A percentile compares a stretch with the other conserved stretches of the same genome.
Conservation (phyloP, 202 grass and related monocot species). For the Brachypodium distachyon region DNA sequence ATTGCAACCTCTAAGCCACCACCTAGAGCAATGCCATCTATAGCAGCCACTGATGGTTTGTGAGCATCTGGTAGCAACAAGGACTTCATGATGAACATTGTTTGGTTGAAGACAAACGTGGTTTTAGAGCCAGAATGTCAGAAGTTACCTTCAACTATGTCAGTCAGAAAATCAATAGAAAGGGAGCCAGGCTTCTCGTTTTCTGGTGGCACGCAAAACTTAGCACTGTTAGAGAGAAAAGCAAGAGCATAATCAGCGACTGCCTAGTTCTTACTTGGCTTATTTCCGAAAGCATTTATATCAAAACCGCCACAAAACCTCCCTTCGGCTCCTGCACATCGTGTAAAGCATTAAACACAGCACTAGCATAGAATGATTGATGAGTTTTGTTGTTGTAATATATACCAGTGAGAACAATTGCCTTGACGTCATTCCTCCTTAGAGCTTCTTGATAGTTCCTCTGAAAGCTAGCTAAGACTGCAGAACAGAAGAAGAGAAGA, state of each 20-base stretch:
- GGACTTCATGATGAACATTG: neutral
- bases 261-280: conserved; percentile 34
- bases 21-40: conserved; percentile 81
- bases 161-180: conserved; percentile 64
- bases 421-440: conserved; percentile 68
- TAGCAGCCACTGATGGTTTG: conserved; percentile 80
- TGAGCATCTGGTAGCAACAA: conserved; percentile 48
- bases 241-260: neutral
- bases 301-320: conserved; percentile 86
- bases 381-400: neutral
- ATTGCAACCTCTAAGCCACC: conserved; percentile 87
- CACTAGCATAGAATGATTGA: neutral
- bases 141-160: conserved; percentile 67
- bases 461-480: conserved; percentile 61
- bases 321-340: conserved; percentile 44
- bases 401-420: conserved; percentile 79
- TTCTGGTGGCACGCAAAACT: conserved; percentile 29
- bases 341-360: neutral
- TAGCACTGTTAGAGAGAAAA: neutral
- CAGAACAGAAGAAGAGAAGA: neutral
- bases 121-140: neutral
- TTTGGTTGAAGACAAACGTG: neutral
- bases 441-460: conserved; percentile 50
- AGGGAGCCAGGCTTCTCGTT: conserved; percentile 43
- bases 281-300: conserved; percentile 43